phyloP scores from a whole-genome alignment of 2,329 filamentous ascomycete genomes.

The Beauveria asiatica region DNA sequence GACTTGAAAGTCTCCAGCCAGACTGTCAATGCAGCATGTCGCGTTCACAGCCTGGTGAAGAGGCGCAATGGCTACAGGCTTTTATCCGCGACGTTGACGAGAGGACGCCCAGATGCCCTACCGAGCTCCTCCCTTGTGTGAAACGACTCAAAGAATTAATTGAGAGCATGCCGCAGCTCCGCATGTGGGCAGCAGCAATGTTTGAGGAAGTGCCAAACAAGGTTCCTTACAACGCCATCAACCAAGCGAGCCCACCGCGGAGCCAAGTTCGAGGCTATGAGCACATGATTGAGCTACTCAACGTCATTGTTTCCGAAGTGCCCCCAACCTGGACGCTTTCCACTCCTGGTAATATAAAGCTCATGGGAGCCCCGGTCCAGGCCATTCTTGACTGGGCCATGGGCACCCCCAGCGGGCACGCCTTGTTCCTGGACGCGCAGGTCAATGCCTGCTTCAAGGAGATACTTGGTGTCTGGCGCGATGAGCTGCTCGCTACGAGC shows the following conservation, averaged over 20 bases:
- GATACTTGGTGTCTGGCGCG: conserved; percentile 38
- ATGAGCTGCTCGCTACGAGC: conserved; percentile 19
- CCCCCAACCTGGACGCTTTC: conserved; percentile 16
- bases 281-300: conserved; percentile 17
- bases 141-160: conserved; percentile 8
- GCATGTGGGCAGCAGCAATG: conserved; percentile 18
- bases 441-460: conserved; percentile 45
- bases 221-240: conserved; percentile 14
- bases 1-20: background rate
- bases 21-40: background rate
- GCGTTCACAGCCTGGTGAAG: background rate
- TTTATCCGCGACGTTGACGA: background rate
- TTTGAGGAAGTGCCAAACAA: conserved; percentile 18
- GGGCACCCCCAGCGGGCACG: conserved; percentile 44
- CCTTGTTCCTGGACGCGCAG: conserved; percentile 42
- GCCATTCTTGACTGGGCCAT: conserved; percentile 52
- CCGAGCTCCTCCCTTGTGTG: background rate
- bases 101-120: background rate
- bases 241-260: conserved; percentile 1
- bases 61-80: background rate
- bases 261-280: conserved; percentile 14
- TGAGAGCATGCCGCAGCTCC: conserved; percentile 15
- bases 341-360: conserved; percentile 19
- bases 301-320: conserved; percentile 12
- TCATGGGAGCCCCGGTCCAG: conserved; percentile 48